Evolutionary conservation across 2,329 filamentous ascomycete species (phyloP), one percentile per base, ranked within the genome.

Genomic region (Calonectria leucothoes): DNA sequence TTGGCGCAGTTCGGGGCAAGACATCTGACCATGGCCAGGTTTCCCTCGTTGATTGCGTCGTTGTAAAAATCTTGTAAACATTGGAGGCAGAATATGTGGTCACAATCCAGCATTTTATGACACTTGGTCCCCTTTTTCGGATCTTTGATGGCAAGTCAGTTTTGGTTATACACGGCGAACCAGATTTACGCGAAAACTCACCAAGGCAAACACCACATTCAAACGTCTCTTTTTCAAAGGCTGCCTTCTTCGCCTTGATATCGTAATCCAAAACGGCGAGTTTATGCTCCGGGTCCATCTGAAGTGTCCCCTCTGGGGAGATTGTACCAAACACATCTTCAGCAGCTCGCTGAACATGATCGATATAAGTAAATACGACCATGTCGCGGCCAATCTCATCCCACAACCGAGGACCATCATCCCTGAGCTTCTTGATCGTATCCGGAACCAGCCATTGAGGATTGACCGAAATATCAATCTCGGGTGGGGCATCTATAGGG

Each of bases 11-110:
- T 91, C 0, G 95, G 95, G 15, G 93, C 90, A 35, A 97, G 88
- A 81, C 97, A 99, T 75, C 93, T 93, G 35, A 99, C 93, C 10
- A 91, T 91, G 63, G 92, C 88, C 23, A 99, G 87, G 79, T 97
- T 93, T 1, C 97, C 97, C 81, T 97, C 94, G 0, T 88, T 91
- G 79, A 99, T 98, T 77, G 95, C 95, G 75, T 92, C 93, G 78
- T 93, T 95, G 88, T 98, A 98, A 78, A 96, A 98, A 79, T 96
- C 95, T 75, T 94, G 93, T 3, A 99, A 87, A 81, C 97, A 99
- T n/a, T 91, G 84, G 23, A 93, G 86, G 83, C 97, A 99, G 82
- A 98, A 99, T 45, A 98, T 95, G 82, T 99, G 96, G 0, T 91
- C 92, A 83, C 97, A 99, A 72, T 93, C 92, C 57, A 94, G 85